Evolutionary conservation across 306 rosid species (phyloP), one percentile per base, ranked within the genome.

Genomic region (Neltuma alba): DNA sequence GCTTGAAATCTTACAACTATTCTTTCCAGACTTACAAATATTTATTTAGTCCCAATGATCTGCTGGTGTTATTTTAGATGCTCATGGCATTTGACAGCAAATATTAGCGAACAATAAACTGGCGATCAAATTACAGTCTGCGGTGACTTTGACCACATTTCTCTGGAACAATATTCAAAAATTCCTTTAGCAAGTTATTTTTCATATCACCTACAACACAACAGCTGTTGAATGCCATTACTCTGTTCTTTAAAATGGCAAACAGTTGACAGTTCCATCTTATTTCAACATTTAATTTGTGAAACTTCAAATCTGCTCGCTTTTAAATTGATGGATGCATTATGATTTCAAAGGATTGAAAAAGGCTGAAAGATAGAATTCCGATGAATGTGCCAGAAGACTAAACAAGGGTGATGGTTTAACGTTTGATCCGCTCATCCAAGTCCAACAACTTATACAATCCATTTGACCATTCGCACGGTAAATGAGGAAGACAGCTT

Each of bases 401-500:
- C 42, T 66, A 38, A 66, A 38, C 9, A 41, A 40, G 73, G 30
- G 44, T 12, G 54, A 21, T 23, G 13, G 48, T 68, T 12, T 21
- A 12, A 68, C 14, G 36, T 41, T 21, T 23, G 54, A 40, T 68
- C 54, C 34, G 21, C 21, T 12, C 48, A 41, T 37, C 13, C 18
- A 66, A 66, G 72, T 38, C 48, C 31, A 66, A 38, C 30, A 66
- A 66, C 47, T 21, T 10, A 9, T 37, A 41, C 36, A 41, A 20
- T 21, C 73, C 16, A 40, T 68, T 25, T 38, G 73, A 40, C n/a
- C 73, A 16, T 23, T 25, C 54, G 33, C 34, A 41, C 36, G 13
- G 23, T 40, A 76, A 88, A 27, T 33, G 58, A 67, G 36, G 25
- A 68, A 12, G 7, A 25, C 48, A 23, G 36, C 34, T 21, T 40